These are phyloP conservation scores for Hyphopichia buzzinii DNA, from an alignment of 1,139 yeast species.

Conservation along the genomic window DNA sequence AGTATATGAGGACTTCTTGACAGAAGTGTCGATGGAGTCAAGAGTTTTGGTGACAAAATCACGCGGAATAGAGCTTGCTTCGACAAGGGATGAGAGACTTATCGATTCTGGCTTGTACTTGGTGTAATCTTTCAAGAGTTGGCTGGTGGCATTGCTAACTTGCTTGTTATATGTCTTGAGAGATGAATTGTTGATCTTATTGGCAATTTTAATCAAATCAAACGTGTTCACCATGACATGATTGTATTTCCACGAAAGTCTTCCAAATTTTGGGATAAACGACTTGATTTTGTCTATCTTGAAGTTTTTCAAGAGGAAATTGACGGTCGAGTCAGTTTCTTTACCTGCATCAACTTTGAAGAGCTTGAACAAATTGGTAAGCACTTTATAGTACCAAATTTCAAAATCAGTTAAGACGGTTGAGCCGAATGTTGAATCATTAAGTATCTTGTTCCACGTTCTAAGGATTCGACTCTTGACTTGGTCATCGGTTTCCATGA, in stretches of 20 bases:
- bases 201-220: slow-evolving; percentile 25
- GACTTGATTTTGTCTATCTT: slow-evolving; percentile 23
- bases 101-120: not conserved
- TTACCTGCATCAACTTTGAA: slow-evolving; percentile 20
- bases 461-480: slow-evolving; percentile 16
- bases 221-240: slow-evolving; percentile 19
- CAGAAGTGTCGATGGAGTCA: slow-evolving; percentile 4
- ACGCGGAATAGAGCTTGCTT: not conserved
- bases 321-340: slow-evolving; percentile 24
- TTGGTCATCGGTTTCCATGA: slow-evolving; percentile 16
- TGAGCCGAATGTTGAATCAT: slow-evolving; percentile 13
- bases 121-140: slow-evolving; percentile 12
- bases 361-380: slow-evolving; percentile 24
- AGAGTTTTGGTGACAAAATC: not conserved
- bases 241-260: slow-evolving; percentile 19
- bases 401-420: slow-evolving; percentile 17
- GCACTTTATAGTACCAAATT: slow-evolving; percentile 22
- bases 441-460: slow-evolving; percentile 24
- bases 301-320: slow-evolving; percentile 31
- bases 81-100: not conserved
- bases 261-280: slow-evolving; percentile 11
- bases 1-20: slow-evolving; percentile 2
- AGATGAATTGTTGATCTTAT: slow-evolving; percentile 2
- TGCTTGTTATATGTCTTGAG: not conserved
- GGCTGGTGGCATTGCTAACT: slow-evolving; percentile 5